Base-by-base conservation (phyloP, 768 basidiomycete species). In the Boletus edulis region DNA sequence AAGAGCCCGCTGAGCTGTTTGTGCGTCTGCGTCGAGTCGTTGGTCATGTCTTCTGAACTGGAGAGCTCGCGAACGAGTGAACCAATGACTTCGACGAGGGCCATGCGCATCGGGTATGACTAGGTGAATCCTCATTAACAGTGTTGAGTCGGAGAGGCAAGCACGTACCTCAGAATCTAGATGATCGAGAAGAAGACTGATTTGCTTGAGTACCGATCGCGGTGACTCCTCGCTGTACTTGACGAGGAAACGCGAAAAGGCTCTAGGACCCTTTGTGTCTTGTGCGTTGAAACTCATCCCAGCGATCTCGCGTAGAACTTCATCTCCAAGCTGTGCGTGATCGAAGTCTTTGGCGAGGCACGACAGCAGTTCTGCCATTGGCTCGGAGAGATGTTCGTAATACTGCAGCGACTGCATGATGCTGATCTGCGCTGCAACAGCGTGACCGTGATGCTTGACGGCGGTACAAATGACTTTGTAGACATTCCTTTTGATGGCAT, bases 61-160 rank as follows among this genome's bases (percentile, higher is more conserved):
- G 89, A 84, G 13, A 98, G 81, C 59, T 98, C 91, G 42, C 79
- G 77, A 66, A 98, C 93, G 57, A 98, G 82, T 55, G 78, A 76
- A 6, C 92, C 93, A 39, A 98, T 83, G 54, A 95, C 81, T 67
- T 98, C 96, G 48, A 99, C 83, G 52, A 99, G 79, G 1, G 94
- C 92, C 76, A 94, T 89, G 40, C 97, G 92, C 86, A 99, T 94
- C 0, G 94, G 91, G 67, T 98, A 97, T 0, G 94, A 87, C 94
- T 97, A 62, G 14, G 45, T 6, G 34, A 37, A 18, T 31, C 12
- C 37, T 15, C n/a, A 38, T 52, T 13, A 51, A 22, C 13, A 13
- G 29, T 8, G 14, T 43, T 5, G 20, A 29, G 27, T 37, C 20
- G 2, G 35, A 47, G 24, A 29, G 17, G 11, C 3, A 11, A 17